Base-by-base conservation (phyloP, 1,284 basidiomycete species). In the Apiotrichum mycotoxinovorans region DNA sequence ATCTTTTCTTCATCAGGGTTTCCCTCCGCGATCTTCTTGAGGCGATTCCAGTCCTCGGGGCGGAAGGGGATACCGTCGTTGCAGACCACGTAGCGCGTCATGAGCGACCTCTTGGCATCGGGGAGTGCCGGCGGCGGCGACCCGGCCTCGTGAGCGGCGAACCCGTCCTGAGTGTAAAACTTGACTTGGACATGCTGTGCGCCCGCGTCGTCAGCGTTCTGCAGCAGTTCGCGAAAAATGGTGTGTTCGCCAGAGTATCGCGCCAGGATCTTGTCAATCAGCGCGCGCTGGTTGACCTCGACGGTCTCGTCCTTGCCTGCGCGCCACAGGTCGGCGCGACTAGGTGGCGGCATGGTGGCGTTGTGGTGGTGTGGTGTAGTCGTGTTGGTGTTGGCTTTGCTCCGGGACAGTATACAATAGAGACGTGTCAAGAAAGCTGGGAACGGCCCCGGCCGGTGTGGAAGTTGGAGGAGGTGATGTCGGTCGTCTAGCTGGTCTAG, bases 171-270 rank as follows among this genome's bases (percentile, higher is more conserved):
- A 0, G 89, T 88, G 70, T 89, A 85, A 65, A 93, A 93, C 58
- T 82, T 83, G 64, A 94, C 89, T 74, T 93, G 88, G 1, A 88
- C 90, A 37, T 83, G 79, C 54, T 83, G 84, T 8, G 92, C 88
- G 41, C 85, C 86, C 1, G 91, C 93, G 78, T 98, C 95, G 71
- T 98, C 94, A 17, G 94, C 94, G 70, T 98, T 98, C 79, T 98
- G 83, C 0, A 97, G 79, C 12, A 97, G 84, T 73, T 98, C 94
- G 40, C 94, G 84, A 68, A 93, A 95, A 45, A 94, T 84, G 5
- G 91, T 94, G 66, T 91, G 89, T 78, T 97, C 93, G 53, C 91
- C 94, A 23, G 89, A 91, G 74, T 98, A 98, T 44, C 95, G 83
- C 20, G 94, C 91, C 23, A 97, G 84, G 40, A 95, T 91, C 65